Evolutionary conservation across 2,329 filamentous ascomycete species (phyloP).

Genomic region (Colletotrichum cordylinicola): DNA sequence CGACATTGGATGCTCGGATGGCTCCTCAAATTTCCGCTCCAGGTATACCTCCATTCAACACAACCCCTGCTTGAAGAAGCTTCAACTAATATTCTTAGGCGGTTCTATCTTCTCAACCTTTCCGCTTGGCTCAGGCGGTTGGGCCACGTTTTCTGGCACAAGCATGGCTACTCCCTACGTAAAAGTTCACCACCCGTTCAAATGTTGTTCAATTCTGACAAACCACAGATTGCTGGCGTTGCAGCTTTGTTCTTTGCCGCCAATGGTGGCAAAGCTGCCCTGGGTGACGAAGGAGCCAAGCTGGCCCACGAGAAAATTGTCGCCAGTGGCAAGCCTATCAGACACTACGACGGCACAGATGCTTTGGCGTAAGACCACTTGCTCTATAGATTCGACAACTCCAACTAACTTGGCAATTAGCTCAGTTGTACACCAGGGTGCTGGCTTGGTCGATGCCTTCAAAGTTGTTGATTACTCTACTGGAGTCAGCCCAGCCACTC

Average conservation of each 20-base stretch:
- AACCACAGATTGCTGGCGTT: constrained; percentile 39
- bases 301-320: constrained; percentile 24
- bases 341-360: constrained; percentile 23
- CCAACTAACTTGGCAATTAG: neutral
- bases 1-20: constrained; percentile 61
- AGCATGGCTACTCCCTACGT: constrained; percentile 52
- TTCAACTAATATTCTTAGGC: neutral
- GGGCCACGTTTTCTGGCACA: constrained; percentile 39
- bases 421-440: constrained; percentile 33
- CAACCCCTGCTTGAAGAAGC: neutral
- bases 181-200: neutral
- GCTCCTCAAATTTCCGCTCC: constrained; percentile 61
- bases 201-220: neutral
- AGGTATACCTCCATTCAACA: constrained; percentile 33
- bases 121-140: constrained; percentile 6
- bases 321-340: constrained; percentile 7
- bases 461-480: constrained; percentile 44
- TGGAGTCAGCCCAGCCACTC: constrained; percentile 36
- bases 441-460: constrained; percentile 46
- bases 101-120: constrained; percentile 4
- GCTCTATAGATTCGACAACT: neutral
- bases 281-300: constrained; percentile 25
- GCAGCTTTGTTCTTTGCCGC: constrained; percentile 40
- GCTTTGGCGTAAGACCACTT: neutral
- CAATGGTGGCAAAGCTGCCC: constrained; percentile 23